Conservation (phyloP, 1,139 yeast species). For the Starmera stellimalicola region DNA sequence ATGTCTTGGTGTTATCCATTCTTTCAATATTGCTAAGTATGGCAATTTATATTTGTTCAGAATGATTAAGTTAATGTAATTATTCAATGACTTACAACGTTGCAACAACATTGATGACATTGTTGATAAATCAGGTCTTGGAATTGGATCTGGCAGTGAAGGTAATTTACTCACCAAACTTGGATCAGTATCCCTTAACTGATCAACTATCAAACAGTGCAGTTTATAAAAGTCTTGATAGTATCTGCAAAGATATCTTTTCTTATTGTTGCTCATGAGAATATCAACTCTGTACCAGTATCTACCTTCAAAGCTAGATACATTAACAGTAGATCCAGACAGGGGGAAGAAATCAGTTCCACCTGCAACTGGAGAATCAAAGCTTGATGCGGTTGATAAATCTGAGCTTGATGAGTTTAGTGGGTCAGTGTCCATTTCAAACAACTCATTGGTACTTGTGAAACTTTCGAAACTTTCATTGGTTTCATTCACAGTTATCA, state of each 20-base stretch:
- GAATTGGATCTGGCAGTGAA: constrained; percentile 23
- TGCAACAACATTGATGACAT: constrained; percentile 17
- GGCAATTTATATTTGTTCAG: constrained; percentile 15
- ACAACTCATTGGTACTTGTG: too few relatives aligned
- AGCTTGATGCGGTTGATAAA: background rate
- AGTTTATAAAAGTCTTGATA: constrained; percentile 55
- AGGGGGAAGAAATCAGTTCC: constrained; percentile 12
- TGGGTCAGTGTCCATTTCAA: too few relatives aligned
- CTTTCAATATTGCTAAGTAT: constrained; percentile 12
- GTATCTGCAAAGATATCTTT: constrained; percentile 42
- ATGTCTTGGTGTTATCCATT: constrained; percentile 17
- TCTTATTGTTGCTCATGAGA: constrained; percentile 32
- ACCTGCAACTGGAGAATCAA: constrained; percentile 3
- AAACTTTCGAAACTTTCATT: too few relatives aligned
- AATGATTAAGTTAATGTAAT: constrained; percentile 20
- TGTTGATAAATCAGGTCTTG: constrained; percentile 21
- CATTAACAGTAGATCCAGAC: constrained; percentile 50
- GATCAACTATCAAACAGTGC: constrained; percentile 40
- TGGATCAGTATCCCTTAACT: too few relatives aligned
- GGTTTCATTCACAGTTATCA: too few relatives aligned
- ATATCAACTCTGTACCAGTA: constrained; percentile 52
- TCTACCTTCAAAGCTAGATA: constrained; percentile 44
- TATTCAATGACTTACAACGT: constrained; percentile 22
- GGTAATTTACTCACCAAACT: too few relatives aligned
- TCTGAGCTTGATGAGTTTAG: constrained; percentile 1